Evolutionary conservation across 208 protist species (phyloP), one percentile per base, ranked within the genome.

Genomic region (Leishmania amazonensis): DNA sequence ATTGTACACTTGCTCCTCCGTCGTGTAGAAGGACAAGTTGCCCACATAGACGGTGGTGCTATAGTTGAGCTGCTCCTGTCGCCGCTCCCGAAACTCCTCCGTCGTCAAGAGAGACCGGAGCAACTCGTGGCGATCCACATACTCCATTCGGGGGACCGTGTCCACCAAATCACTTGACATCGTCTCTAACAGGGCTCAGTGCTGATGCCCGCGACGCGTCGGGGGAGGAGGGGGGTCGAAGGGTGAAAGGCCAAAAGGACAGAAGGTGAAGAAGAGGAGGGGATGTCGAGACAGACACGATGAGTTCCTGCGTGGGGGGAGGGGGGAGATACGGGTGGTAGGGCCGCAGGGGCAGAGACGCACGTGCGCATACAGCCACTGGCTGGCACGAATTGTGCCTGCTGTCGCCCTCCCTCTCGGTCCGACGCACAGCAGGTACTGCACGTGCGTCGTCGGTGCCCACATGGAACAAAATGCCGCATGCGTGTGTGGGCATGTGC

Each of bases 21-120:
- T 98, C n/a, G 99, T 99, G 91, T 98, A 99, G 87, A 99, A 99
- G 42, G 98, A 98, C 0, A 99, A 82, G 90, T 99, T 99, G 42
- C 99, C 99, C 3, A 99, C 97, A 88, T 99, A 99, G 13, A 99
- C 81, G 28, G 95, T 96, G 45, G 91, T 92, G 87, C 92, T 96
- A 75, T 89, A 82, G 83, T 95, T 84, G 19, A 96, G 88, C 51
- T 91, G 87, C 53, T 89, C 79, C 82, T 97, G 95, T 24, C 93
- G 93, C 15, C 88, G 88, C 67, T 64, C 83, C 15, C 87, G 77
- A 74, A 98, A 98, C 40, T 87, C 92, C 53, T 89, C 90, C 58
- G 94, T 90, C 40, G 91, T 84, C 68, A 95, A 78, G 13, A 91
- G 83, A 49, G 92, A 94, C 24, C 88, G 89, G 57, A 98, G 80